phyloP scores from a whole-genome alignment of 2,329 filamentous ascomycete genomes.

The Xylariaceae sp. region DNA sequence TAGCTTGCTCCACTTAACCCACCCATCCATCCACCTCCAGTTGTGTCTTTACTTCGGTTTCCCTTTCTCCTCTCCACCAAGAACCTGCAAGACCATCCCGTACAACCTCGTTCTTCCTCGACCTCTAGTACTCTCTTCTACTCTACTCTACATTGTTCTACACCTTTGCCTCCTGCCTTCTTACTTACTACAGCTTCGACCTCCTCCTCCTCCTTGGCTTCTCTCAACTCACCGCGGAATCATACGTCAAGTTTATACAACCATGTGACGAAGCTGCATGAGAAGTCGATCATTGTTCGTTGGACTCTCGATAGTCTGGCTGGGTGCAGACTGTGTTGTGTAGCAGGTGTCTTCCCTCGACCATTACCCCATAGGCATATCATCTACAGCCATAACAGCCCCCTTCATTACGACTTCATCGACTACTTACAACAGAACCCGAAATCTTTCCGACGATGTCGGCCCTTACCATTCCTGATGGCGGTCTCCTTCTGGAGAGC shows the following conservation, averaged over 20 bases:
- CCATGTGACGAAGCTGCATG: conserved; percentile 38
- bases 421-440: conserved; percentile 8
- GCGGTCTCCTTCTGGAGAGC: conserved; percentile 60
- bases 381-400: conserved; percentile 13
- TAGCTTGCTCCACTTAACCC: conserved; percentile 22
- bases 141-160: conserved; percentile 15
- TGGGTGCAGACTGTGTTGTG: conserved; percentile 35
- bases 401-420: conserved; percentile 4
- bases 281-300: conserved; percentile 37
- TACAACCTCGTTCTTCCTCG: conserved; percentile 32
- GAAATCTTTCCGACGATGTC: conserved; percentile 46
- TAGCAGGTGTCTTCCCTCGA: conserved; percentile 33
- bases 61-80: conserved; percentile 34
- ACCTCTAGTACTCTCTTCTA: conserved; percentile 13
- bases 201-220: neutral
- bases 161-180: conserved; percentile 7
- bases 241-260: conserved; percentile 19
- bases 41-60: conserved; percentile 32
- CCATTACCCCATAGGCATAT: conserved; percentile 14
- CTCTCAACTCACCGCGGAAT: conserved; percentile 12
- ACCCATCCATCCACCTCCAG: conserved; percentile 27
- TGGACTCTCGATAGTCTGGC: conserved; percentile 38
- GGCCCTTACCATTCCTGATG: conserved; percentile 58
- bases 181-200: conserved; percentile 4
- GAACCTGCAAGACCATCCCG: conserved; percentile 30